Percentiles rank a stretch among this genome's conserved stretches.
Evolutionary conservation across 2,329 filamentous ascomycete genomes (phyloP).

Genomic region (Arthroderma uncinatum): DNA sequence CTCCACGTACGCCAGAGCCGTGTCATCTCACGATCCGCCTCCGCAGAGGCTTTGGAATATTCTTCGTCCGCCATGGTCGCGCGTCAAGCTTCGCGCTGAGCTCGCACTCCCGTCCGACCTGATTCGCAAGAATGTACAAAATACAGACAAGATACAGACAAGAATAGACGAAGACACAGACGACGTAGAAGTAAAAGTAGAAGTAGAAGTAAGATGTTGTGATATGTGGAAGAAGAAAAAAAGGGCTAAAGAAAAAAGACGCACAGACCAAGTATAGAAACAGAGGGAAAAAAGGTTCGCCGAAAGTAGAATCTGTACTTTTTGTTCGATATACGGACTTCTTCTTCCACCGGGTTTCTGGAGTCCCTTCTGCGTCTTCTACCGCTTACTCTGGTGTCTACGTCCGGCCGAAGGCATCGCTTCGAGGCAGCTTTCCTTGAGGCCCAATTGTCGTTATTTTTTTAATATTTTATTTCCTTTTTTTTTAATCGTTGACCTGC

Average conservation of each 20-base stretch:
- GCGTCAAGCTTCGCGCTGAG: background rate
- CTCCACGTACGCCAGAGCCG: conserved; percentile 89
- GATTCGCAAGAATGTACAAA: too few relatives aligned
- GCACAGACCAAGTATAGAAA: background rate
- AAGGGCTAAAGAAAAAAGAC: background rate
- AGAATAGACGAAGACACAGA: too few relatives aligned
- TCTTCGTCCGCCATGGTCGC: conserved; percentile 30
- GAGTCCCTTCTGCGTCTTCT: background rate
- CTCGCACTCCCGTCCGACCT: too few relatives aligned
- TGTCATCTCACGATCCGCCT: conserved; percentile 37
- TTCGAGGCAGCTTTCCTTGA: too few relatives aligned
- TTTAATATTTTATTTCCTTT: background rate
- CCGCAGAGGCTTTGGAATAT: conserved; percentile 25
- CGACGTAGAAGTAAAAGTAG: too few relatives aligned
- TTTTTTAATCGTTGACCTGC: background rate
- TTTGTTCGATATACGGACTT: background rate
- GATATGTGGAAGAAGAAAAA: background rate
- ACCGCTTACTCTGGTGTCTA: background rate
- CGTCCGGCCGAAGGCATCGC: background rate
- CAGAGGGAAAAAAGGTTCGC: background rate
- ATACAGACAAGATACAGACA: too few relatives aligned
- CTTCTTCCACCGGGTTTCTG: background rate
- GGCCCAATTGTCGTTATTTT: too few relatives aligned
- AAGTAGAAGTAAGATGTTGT: too few relatives aligned
- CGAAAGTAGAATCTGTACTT: background rate